These are phyloP conservation scores for Magnaporthiopsis rhizophila DNA, from an alignment of 2,329 filamentous ascomycete species.

Conservation along the genomic window DNA sequence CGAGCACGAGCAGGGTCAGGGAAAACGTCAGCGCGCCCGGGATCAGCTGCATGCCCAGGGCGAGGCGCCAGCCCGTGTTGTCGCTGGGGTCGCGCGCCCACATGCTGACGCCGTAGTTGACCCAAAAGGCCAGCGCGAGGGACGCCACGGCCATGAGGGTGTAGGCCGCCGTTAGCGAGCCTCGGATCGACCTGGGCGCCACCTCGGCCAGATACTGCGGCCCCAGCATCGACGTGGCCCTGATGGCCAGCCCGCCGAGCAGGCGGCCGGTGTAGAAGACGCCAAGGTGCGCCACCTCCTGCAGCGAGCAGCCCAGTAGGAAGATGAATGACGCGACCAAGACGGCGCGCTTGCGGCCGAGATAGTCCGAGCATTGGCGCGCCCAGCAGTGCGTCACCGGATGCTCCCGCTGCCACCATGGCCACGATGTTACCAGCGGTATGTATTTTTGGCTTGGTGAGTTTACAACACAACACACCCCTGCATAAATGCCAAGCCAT, in stretches of 20 bases:
- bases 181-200: constrained; percentile 29
- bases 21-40: constrained; percentile 27
- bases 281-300: constrained; percentile 26
- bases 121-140: constrained; percentile 25
- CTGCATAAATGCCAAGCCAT: too few relatives aligned
- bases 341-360: constrained; percentile 26
- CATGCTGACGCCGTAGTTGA: constrained; percentile 20
- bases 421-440: constrained; percentile 24
- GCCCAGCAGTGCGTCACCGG: constrained; percentile 26
- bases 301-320: constrained; percentile 24
- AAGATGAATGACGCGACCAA: constrained; percentile 22
- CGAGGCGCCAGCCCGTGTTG: constrained; percentile 26
- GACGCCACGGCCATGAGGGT: constrained; percentile 30
- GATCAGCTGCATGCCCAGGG: constrained; percentile 29
- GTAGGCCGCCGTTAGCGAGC: constrained; percentile 30
- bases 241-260: constrained; percentile 27
- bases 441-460: not conserved
- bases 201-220: constrained; percentile 33
- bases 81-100: constrained; percentile 22
- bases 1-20: constrained; percentile 25
- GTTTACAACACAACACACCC: not conserved
- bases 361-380: constrained; percentile 27
- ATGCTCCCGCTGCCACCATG: constrained; percentile 27
- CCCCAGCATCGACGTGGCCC: constrained; percentile 28
- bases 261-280: constrained; percentile 28